Conservation (phyloP, 768 basidiomycete species). For the Hemileccinum impolitum region DNA sequence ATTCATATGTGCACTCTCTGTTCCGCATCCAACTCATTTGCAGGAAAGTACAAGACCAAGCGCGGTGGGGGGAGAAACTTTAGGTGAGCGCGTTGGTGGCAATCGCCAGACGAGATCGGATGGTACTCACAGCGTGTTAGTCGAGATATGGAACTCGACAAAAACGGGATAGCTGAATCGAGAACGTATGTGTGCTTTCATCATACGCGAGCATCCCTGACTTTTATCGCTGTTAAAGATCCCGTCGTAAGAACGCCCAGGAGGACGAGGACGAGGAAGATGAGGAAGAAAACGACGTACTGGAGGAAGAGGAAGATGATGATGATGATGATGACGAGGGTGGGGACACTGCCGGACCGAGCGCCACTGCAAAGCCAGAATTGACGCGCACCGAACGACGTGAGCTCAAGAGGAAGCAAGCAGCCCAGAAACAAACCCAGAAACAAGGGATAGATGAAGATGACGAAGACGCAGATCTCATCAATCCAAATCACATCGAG, state of each 20-base stretch:
- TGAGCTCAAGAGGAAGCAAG: slow-evolving; percentile 82
- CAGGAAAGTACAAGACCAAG: slow-evolving; percentile 82
- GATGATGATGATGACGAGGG: slow-evolving; percentile 41
- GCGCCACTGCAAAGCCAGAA: slow-evolving; percentile 42
- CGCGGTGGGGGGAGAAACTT: slow-evolving; percentile 88
- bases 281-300: slow-evolving; percentile 38
- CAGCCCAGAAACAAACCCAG: slow-evolving; percentile 41
- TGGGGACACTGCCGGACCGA: slow-evolving; percentile 33
- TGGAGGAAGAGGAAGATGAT: slow-evolving; percentile 41
- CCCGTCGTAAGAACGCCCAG: slow-evolving; percentile 23
- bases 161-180: slow-evolving; percentile 51
- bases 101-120: slow-evolving; percentile 6
- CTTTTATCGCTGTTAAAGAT: slow-evolving; percentile 6
- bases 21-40: neutral
- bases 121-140: slow-evolving; percentile 31
- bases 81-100: slow-evolving; percentile 43
- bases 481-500: slow-evolving; percentile 74
- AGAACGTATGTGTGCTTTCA: slow-evolving; percentile 38
- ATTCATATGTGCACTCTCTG: neutral
- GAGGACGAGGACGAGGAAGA: slow-evolving; percentile 40
- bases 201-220: slow-evolving; percentile 13
- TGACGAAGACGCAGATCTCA: slow-evolving; percentile 65
- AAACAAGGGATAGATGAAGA: slow-evolving; percentile 42
- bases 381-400: slow-evolving; percentile 69
- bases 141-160: slow-evolving; percentile 57